Percentiles rank a stretch among this genome's conserved stretches.
Conservation (phyloP, 495 filamentous ascomycete species). For the Niebla homalea region DNA sequence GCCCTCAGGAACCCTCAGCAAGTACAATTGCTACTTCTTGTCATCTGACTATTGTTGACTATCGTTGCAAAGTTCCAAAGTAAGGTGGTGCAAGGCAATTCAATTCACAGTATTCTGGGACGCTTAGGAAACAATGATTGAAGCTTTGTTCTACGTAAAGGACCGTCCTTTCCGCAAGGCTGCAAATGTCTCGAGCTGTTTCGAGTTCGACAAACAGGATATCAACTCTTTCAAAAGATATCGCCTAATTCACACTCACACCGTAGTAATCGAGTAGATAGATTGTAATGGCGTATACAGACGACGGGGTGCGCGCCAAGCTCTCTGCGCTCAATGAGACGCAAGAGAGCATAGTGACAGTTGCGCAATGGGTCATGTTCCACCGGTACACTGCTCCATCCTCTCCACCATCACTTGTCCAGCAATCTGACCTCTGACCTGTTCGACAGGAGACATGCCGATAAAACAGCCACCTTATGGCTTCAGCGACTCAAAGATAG, state of each 20-base stretch:
- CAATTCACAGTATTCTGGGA: too few relatives aligned
- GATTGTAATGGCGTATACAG: slow-evolving; percentile 70
- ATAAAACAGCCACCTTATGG: slow-evolving; percentile 81
- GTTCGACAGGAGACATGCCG: slow-evolving; percentile 63
- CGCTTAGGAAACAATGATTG: too few relatives aligned
- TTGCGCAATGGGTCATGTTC: slow-evolving; percentile 98
- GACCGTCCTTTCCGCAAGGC: too few relatives aligned
- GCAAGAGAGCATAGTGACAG: slow-evolving; percentile 88
- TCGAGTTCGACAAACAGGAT: background rate
- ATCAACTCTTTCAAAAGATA: background rate
- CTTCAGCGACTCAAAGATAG: slow-evolving; percentile 77
- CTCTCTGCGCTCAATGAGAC: slow-evolving; percentile 90
- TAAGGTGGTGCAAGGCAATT: too few relatives aligned
- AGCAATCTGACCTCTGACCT: slow-evolving; percentile 4
- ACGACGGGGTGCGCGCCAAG: slow-evolving; percentile 87
- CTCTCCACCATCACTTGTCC: slow-evolving; percentile 11
- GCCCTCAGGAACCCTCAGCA: too few relatives aligned
- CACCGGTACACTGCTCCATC: slow-evolving; percentile 54
- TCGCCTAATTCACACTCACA: background rate
- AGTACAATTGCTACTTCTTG: too few relatives aligned
- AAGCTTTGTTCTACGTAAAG: too few relatives aligned
- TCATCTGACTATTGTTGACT: background rate
- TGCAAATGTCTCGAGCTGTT: too few relatives aligned
- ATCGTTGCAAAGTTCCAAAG: too few relatives aligned
- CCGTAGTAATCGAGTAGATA: background rate